These are phyloP conservation scores for Lasiosphaeria ovina DNA, from an alignment of 495 filamentous ascomycete species.

Conservation along the genomic window DNA sequence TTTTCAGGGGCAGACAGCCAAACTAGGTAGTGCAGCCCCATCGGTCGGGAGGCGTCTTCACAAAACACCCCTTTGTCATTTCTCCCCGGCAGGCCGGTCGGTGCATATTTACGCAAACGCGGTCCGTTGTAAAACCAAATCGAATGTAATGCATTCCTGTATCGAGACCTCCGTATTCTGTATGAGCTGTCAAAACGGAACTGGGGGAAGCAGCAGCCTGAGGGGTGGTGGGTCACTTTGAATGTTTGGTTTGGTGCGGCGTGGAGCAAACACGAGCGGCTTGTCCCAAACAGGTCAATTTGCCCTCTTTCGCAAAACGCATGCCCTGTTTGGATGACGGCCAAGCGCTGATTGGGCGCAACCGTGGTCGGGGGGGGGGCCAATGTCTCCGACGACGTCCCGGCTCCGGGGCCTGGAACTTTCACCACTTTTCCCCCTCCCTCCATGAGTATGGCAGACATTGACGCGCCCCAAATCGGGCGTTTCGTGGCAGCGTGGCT, in stretches of 20 bases:
- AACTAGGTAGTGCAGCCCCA: not conserved
- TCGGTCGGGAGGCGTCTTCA: not conserved
- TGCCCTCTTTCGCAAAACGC: constrained; percentile 3
- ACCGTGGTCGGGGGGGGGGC: not conserved
- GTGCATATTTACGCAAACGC: not conserved
- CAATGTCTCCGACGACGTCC: not conserved
- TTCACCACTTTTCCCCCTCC: not conserved
- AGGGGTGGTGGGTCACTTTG: not conserved
- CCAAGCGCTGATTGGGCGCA: not conserved
- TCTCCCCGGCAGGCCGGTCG: not conserved
- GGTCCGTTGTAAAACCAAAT: too few species aligned
- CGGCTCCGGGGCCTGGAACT: not conserved
- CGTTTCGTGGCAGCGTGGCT: not conserved
- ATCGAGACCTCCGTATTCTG: too few species aligned
- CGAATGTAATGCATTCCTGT: too few species aligned
- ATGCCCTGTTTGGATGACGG: not conserved
- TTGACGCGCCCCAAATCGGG: not conserved
- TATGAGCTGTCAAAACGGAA: not conserved
- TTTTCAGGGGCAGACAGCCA: not conserved
- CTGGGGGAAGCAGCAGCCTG: not conserved
- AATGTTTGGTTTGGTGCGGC: not conserved
- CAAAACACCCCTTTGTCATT: not conserved
- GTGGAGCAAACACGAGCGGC: not conserved
- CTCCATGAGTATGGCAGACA: too few species aligned
- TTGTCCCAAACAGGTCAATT: constrained; percentile 9